Percentiles rank a stretch among this genome's conserved stretches.
Conservation (phyloP, 257 asterid species). For the Nicotiana undulata region DNA sequence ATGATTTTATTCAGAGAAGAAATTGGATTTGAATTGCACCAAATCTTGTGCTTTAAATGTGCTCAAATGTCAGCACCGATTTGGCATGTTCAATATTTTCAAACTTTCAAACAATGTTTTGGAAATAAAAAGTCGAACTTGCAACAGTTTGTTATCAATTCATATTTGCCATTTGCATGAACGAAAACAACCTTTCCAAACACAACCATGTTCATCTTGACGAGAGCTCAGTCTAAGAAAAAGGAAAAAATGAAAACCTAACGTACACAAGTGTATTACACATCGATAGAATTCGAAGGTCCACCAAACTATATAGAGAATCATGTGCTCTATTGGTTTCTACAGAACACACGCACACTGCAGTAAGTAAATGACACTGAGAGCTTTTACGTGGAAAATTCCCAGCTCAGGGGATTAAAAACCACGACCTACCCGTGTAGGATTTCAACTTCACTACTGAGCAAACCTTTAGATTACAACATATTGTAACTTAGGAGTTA, state of each 20-base stretch:
- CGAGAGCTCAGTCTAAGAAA: background rate
- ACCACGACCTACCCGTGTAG: no score
- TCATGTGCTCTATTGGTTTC: no score
- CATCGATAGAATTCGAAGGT: no score
- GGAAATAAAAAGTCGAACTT: background rate
- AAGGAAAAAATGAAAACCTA: background rate
- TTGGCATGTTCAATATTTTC: background rate
- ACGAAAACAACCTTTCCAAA: background rate
- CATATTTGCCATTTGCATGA: background rate
- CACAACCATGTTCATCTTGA: background rate
- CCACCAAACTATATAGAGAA: no score
- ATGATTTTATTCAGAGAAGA: background rate
- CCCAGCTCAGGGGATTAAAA: no score
- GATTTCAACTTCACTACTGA: no score
- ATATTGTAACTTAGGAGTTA: no score
- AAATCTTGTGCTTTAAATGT: background rate
- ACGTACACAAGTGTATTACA: background rate
- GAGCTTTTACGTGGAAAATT: no score
- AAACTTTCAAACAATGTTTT: background rate
- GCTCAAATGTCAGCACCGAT: background rate
- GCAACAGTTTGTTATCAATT: background rate
- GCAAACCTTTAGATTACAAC: no score
- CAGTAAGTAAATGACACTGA: no score
- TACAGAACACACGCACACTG: no score
- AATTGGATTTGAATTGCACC: background rate